phyloP scores from a whole-genome alignment of 225 moss, liverwort and hornwort species.

The Asterella californica region DNA sequence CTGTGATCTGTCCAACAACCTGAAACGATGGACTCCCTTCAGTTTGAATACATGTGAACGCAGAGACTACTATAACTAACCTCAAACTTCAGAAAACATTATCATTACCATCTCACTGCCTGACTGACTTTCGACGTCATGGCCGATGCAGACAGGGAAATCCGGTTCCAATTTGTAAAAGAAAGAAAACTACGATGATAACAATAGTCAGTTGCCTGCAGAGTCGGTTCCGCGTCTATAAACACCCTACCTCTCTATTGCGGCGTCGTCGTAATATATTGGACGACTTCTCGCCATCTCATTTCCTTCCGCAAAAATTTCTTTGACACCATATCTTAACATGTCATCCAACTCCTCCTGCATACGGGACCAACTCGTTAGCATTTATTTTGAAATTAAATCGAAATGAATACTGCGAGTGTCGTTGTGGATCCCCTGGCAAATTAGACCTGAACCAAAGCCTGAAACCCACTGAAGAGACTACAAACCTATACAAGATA shows the following conservation, averaged over 20 bases:
- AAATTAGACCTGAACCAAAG: too few relatives aligned
- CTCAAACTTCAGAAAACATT: neutral
- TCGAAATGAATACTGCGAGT: too few relatives aligned
- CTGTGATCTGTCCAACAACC: constrained; percentile 84
- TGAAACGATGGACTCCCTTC: constrained; percentile 24
- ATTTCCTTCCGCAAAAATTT: constrained; percentile 70
- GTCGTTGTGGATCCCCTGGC: too few relatives aligned
- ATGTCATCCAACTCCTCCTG: constrained; percentile 98
- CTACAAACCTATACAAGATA: too few relatives aligned
- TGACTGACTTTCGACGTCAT: neutral
- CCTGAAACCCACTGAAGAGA: too few relatives aligned
- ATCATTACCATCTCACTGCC: neutral
- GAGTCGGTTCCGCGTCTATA: neutral
- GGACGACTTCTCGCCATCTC: constrained; percentile 71
- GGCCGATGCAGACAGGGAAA: neutral
- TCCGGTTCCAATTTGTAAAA: neutral
- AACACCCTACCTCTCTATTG: constrained; percentile 71
- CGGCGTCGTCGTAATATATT: constrained; percentile 85
- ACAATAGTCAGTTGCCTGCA: neutral
- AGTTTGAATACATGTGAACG: neutral
- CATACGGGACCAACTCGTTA: neutral
- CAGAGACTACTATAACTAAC: neutral
- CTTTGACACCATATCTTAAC: constrained; percentile 84
- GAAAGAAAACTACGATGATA: too few relatives aligned
- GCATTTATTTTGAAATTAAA: too few relatives aligned